phyloP scores from a whole-genome alignment of 345 rosid genomes.

The Lenwebbia sp. region DNA sequence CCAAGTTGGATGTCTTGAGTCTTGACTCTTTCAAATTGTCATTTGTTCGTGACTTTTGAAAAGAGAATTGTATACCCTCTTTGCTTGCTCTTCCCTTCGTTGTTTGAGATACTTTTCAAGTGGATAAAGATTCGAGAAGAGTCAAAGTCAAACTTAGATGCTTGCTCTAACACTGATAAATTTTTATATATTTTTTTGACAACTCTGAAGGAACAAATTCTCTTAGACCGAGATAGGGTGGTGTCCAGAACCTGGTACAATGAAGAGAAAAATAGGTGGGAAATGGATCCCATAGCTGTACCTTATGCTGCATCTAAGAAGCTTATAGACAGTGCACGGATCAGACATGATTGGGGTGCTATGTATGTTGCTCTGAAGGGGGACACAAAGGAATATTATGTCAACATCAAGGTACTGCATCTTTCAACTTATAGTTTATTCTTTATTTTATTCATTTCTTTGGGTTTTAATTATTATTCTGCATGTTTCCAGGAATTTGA shows the following conservation, averaged over 20 bases:
- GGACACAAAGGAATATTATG: conserved; percentile 65
- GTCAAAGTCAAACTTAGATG: background rate
- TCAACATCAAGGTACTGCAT: conserved; percentile 62
- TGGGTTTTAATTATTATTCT: background rate
- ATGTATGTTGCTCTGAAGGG: conserved; percentile 79
- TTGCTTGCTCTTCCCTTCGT: background rate
- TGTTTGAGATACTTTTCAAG: background rate
- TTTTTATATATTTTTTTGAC: background rate
- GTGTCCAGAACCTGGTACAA: conserved; percentile 80
- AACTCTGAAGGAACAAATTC: conserved; percentile 58
- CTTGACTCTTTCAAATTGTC: background rate
- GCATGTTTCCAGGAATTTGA: conserved; percentile 57
- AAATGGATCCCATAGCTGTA: conserved; percentile 79
- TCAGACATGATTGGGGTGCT: conserved; percentile 91
- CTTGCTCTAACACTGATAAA: background rate
- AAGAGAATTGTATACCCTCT: background rate
- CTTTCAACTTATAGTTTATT: background rate
- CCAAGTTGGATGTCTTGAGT: background rate
- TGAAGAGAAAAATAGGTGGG: conserved; percentile 77
- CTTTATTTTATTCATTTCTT: background rate
- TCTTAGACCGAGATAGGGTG: conserved; percentile 85
- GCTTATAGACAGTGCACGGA: conserved; percentile 62
- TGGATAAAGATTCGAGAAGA: background rate
- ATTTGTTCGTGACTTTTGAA: background rate
- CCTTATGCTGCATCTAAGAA: conserved; percentile 84